These are phyloP conservation scores for Peniophora sp. DNA, from an alignment of 1,284 basidiomycete species.

Conservation along the genomic window DNA sequence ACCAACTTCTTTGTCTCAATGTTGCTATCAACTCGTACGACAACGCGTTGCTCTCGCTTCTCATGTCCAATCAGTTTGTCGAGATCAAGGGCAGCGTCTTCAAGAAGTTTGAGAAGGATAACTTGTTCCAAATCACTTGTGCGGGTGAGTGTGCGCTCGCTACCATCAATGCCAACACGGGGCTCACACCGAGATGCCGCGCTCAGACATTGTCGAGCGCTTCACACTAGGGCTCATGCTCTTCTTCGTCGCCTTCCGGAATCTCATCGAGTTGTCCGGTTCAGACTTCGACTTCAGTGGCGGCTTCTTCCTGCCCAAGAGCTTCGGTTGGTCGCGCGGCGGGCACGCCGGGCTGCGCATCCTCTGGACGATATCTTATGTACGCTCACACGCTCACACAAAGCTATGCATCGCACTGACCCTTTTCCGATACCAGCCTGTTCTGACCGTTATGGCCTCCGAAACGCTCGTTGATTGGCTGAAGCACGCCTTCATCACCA, in stretches of 20 bases:
- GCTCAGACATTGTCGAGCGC: conserved; percentile 91
- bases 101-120: conserved; percentile 99
- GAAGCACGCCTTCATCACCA: conserved; percentile 99
- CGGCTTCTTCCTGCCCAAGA: conserved; percentile 71
- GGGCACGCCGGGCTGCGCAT: conserved; percentile 44
- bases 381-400: conserved; percentile 27
- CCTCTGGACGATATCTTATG: conserved; percentile 87
- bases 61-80: conserved; percentile 98
- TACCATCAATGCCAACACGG: neutral
- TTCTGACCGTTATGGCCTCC: conserved; percentile 83
- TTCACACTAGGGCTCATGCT: conserved; percentile 94
- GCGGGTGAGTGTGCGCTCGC: conserved; percentile 56
- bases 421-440: conserved; percentile 50
- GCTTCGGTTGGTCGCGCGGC: conserved; percentile 78
- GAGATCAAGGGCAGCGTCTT: conserved; percentile 99
- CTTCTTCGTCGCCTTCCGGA: conserved; percentile 85
- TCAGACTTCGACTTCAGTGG: conserved; percentile 75
- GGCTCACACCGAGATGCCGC: neutral
- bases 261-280: conserved; percentile 91
- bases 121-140: conserved; percentile 98
- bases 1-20: conserved; percentile 92
- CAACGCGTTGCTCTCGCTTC: conserved; percentile 87
- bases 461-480: conserved; percentile 98
- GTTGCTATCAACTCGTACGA: conserved; percentile 99
- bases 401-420: neutral